Conservation (phyloP, 2,329 filamentous ascomycete species). For the Alternaria infectoria region DNA sequence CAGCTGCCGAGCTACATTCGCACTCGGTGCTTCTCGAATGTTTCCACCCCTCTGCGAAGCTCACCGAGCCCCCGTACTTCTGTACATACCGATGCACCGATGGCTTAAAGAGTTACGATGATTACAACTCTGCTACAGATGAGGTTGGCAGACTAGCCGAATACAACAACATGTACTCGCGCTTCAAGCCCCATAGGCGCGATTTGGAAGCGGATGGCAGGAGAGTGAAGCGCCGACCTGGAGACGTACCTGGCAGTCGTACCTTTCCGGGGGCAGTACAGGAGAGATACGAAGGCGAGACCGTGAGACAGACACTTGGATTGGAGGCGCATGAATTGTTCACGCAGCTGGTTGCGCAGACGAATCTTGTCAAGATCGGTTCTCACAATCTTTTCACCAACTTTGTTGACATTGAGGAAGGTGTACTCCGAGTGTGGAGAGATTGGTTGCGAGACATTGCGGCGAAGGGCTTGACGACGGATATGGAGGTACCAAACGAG, state of each 20-base stretch:
- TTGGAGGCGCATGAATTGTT: conserved; percentile 76
- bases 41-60: conserved; percentile 73
- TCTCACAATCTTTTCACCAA: conserved; percentile 66
- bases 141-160: conserved; percentile 50
- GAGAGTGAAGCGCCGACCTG: conserved; percentile 51
- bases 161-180: conserved; percentile 68
- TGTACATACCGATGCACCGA: conserved; percentile 72
- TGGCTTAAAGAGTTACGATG: conserved; percentile 58
- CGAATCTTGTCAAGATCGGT: conserved; percentile 71
- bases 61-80: conserved; percentile 71
- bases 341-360: conserved; percentile 72
- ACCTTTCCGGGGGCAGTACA: conserved; percentile 42
- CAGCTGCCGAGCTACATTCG: conserved; percentile 63
- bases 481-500: conserved; percentile 16
- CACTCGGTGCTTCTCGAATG: conserved; percentile 78
- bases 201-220: conserved; percentile 54
- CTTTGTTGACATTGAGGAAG: conserved; percentile 70
- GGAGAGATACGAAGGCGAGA: conserved; percentile 46
- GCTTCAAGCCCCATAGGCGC: conserved; percentile 69
- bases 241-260: conserved; percentile 56
- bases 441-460: conserved; percentile 68
- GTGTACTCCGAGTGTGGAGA: conserved; percentile 73
- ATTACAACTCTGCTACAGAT: conserved; percentile 35
- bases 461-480: conserved; percentile 23
- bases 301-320: conserved; percentile 65